Evolutionary conservation across 192 early-diverging fungal species (phyloP), one percentile per base, ranked within the genome.

Genomic region (Phlyctochytrium planicorne): DNA sequence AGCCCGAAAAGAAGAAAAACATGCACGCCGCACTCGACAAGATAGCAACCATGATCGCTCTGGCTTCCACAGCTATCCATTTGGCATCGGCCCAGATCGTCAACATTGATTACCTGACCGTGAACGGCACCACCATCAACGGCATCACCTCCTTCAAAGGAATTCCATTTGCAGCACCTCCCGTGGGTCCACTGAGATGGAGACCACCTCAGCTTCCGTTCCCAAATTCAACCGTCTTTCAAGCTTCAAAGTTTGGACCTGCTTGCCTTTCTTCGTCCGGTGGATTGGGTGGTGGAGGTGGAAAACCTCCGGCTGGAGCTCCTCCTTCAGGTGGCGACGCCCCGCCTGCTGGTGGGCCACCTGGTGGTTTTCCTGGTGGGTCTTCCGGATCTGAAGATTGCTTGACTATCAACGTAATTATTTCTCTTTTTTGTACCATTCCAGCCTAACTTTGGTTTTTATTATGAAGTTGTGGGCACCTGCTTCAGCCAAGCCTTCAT

Each of bases 141-240:
- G 6, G 10, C 40, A 20, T 62, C 29, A 36, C 6, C 16, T 12
- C 34, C 33, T 62, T 4, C 10, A 62, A 40, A 32, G 82, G 83
- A 1, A 85, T 85, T 40, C 80, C 77, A 0, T 85, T 81, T 52
- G 83, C 80, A 1, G 53, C 73, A 23, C 56, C 83, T 0, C 83
- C 83, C 17, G 55, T 78, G 0, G 72, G 66, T 0, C 29, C 70
- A 1, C 67, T 77, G 2, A 77, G 83, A 1, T 85, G 81, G 27
- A 61, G 66, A 10, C 72, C 83, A 23, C 78, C 83, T 0, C 74
- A 77, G n/a, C 75, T 76, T 4, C 75, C 73, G 56, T 62, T 67
- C 2, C 57, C 67, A 0, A 65, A 63, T 34, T 55, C 53, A 0
- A 23, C 23, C 1, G 71, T 35, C 16, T 31, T 35, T 33, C 6